phyloP scores from a whole-genome alignment of 208 protist species.

The Trypanosoma rangeli region DNA sequence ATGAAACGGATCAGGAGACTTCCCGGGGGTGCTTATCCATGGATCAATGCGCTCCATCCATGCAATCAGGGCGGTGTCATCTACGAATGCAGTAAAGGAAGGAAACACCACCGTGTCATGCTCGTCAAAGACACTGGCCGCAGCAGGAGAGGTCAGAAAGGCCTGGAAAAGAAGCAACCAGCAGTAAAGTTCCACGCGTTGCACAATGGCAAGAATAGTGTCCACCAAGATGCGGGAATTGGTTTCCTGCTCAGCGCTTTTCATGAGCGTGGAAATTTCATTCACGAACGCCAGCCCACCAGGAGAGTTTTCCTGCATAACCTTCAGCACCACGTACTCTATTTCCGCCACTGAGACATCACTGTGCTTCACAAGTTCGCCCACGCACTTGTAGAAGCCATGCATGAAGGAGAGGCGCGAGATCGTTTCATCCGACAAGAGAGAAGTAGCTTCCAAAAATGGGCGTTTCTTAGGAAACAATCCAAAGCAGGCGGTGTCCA shows the following conservation, averaged over 20 bases:
- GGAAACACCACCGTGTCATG: constrained; percentile 16
- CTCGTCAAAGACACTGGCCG: constrained; percentile 11
- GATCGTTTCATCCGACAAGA: constrained; percentile 16
- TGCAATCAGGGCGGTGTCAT: constrained; percentile 18
- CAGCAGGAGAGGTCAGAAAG: constrained; percentile 44
- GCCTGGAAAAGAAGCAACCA: constrained; percentile 61
- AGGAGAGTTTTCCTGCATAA: constrained; percentile 25
- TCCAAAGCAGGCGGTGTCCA: background rate
- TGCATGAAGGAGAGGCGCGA: constrained; percentile 22
- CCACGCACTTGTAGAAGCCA: constrained; percentile 21
- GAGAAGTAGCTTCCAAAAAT: background rate
- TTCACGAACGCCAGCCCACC: constrained; percentile 33
- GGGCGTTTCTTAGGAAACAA: background rate
- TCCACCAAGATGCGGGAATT: constrained; percentile 27
- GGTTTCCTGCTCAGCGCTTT: constrained; percentile 16
- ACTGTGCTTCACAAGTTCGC: constrained; percentile 9
- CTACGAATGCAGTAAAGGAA: constrained; percentile 50
- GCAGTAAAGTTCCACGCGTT: constrained; percentile 56
- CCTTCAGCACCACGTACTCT: constrained; percentile 9
- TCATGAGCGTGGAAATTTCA: constrained; percentile 25
- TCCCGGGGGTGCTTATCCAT: constrained; percentile 34
- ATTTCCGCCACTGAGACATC: constrained; percentile 19
- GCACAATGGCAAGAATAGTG: constrained; percentile 21
- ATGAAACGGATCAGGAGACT: constrained; percentile 61
- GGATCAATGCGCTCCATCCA: constrained; percentile 77